These are phyloP conservation scores for Cladosporium sp. DNA, from an alignment of 2,329 filamentous ascomycete genomes.

Conservation along the genomic window DNA sequence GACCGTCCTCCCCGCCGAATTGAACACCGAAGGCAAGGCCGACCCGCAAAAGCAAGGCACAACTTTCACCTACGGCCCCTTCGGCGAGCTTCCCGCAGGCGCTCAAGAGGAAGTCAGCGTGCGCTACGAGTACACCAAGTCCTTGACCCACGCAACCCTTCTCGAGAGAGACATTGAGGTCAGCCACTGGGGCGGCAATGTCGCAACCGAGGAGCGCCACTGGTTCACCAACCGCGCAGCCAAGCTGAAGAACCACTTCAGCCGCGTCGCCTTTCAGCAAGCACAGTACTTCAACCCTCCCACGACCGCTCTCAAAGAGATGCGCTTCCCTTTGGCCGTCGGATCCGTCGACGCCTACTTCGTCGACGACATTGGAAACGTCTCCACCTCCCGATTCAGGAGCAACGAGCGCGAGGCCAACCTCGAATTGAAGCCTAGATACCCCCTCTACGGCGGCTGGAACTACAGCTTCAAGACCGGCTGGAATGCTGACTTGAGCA, in stretches of 20 bases:
- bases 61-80: conserved; percentile 86
- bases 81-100: conserved; percentile 74
- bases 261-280: conserved; percentile 45
- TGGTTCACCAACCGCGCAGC: conserved; percentile 83
- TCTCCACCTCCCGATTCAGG: conserved; percentile 87
- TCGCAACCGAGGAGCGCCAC: conserved; percentile 92
- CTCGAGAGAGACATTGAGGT: conserved; percentile 91
- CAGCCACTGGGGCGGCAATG: conserved; percentile 95
- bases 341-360: conserved; percentile 89
- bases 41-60: conserved; percentile 78
- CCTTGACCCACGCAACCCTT: conserved; percentile 70
- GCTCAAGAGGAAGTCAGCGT: conserved; percentile 67
- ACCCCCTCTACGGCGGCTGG: conserved; percentile 96
- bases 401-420: conserved; percentile 60
- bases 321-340: conserved; percentile 72
- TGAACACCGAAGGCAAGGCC: conserved; percentile 55
- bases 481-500: conserved; percentile 83
- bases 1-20: conserved; percentile 52
- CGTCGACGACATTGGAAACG: conserved; percentile 92
- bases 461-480: conserved; percentile 96
- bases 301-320: conserved; percentile 71
- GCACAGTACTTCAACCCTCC: conserved; percentile 59
- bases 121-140: conserved; percentile 93
- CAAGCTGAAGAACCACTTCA: conserved; percentile 53
- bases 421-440: conserved; percentile 86